These are phyloP conservation scores for Fonsecaea multimorphosa DNA, from an alignment of 2,329 filamentous ascomycete species.

Conservation along the genomic window DNA sequence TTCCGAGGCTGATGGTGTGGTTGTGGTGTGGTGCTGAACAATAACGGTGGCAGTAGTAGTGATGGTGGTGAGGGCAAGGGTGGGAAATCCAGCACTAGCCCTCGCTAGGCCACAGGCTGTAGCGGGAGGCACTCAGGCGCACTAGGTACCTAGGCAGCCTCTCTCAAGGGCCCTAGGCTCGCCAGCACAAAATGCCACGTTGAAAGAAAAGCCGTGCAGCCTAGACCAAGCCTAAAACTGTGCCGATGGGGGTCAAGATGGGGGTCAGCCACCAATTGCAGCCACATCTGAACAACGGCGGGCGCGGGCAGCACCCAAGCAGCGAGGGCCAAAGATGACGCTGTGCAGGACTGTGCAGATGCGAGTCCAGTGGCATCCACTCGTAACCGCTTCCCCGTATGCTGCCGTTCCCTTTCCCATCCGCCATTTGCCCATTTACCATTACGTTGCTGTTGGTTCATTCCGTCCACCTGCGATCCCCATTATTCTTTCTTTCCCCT, in stretches of 20 bases:
- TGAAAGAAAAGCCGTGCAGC: conserved; percentile 8
- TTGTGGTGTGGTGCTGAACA: no score
- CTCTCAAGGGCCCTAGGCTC: no score
- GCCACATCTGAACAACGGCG: conserved; percentile 8
- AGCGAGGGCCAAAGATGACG: conserved; percentile 19
- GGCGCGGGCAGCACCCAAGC: neutral
- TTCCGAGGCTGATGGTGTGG: conserved; percentile 6
- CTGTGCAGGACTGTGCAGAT: conserved; percentile 10
- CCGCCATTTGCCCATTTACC: conserved; percentile 23
- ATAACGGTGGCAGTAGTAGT: conserved; percentile 3
- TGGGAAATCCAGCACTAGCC: neutral
- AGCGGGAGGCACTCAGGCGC: conserved; percentile 12
- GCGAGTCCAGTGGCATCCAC: conserved; percentile 1
- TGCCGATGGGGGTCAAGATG: conserved; percentile 2
- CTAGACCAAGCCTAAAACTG: conserved; percentile 5
- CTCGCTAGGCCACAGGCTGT: conserved; percentile 2
- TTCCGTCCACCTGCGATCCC: conserved; percentile 15
- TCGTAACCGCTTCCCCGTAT: conserved; percentile 22
- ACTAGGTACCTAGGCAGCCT: no score
- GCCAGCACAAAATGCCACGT: conserved; percentile 19
- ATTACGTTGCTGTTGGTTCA: conserved; percentile 13
- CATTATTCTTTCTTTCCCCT: conserved; percentile 15
- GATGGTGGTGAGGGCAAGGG: conserved; percentile 6
- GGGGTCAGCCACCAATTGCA: conserved; percentile 14
- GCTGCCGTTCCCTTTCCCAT: conserved; percentile 21